A percentile compares a stretch with the other conserved stretches of the same genome.
phyloP scores from a whole-genome alignment of 1,284 basidiomycete species.

The Veloboletus limbatus region DNA sequence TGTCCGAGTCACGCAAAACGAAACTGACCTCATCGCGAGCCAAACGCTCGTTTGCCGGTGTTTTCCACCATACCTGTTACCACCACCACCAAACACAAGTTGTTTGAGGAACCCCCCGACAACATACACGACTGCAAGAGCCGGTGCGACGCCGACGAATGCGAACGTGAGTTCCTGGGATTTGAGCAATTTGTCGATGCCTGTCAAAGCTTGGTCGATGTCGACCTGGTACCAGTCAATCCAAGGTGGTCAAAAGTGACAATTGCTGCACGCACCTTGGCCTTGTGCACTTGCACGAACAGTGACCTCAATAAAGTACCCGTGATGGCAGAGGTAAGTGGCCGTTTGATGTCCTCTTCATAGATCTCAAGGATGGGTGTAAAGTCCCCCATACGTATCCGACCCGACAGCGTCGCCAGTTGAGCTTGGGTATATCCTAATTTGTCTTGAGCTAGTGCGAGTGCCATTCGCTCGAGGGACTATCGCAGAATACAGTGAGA shows the following conservation, averaged over 20 bases:
- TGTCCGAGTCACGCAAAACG: not conserved
- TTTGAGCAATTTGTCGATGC: slow-evolving; percentile 90
- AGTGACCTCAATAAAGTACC: slow-evolving; percentile 85
- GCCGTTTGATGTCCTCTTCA: slow-evolving; percentile 88
- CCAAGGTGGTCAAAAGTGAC: not conserved
- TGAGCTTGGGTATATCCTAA: slow-evolving; percentile 60
- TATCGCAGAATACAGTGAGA: slow-evolving; percentile 34
- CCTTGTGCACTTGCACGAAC: slow-evolving; percentile 95
- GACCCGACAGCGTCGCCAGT: slow-evolving; percentile 60
- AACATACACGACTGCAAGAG: slow-evolving; percentile 79
- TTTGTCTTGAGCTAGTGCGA: slow-evolving; percentile 82
- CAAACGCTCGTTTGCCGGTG: slow-evolving; percentile 49
- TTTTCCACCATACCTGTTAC: slow-evolving; percentile 53
- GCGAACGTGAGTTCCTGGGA: slow-evolving; percentile 97
- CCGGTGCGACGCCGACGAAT: slow-evolving; percentile 94
- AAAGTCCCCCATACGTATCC: slow-evolving; percentile 81
- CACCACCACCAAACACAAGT: slow-evolving; percentile 32
- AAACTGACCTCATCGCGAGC: slow-evolving; percentile 58
- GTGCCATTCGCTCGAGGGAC: slow-evolving; percentile 92
- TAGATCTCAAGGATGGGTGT: slow-evolving; percentile 88
- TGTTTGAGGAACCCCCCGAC: slow-evolving; percentile 48
- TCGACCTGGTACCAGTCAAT: slow-evolving; percentile 62
- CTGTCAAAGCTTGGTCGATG: slow-evolving; percentile 80
- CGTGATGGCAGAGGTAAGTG: slow-evolving; percentile 76
- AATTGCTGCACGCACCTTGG: slow-evolving; percentile 65